Evolutionary conservation across 2,329 filamentous ascomycete genomes (phyloP).

Genomic region (Penicillium aurantiogriseum): DNA sequence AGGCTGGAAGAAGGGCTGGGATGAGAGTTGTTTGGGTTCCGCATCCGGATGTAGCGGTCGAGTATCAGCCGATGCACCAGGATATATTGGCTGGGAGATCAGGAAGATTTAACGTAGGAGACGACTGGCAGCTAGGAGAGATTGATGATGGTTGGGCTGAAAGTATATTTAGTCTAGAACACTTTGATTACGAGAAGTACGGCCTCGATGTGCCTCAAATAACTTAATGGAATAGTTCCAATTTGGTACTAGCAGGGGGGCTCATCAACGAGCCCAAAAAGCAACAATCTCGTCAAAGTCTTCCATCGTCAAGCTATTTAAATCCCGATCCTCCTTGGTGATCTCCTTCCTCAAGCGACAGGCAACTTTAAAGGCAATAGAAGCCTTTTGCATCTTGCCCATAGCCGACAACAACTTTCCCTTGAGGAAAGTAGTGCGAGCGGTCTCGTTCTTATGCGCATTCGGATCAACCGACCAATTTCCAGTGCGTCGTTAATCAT

Average conservation of each 20-base stretch:
- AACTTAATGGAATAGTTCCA: too few species aligned
- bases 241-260: not conserved
- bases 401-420: slow-evolving; percentile 15
- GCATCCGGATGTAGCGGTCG: slow-evolving; percentile 31
- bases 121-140: slow-evolving; percentile 36
- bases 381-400: slow-evolving; percentile 19
- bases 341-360: slow-evolving; percentile 24
- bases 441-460: slow-evolving; percentile 22
- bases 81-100: slow-evolving; percentile 25
- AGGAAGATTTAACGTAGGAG: slow-evolving; percentile 26
- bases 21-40: slow-evolving; percentile 40
- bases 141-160: slow-evolving; percentile 43
- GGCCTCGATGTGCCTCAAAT: slow-evolving; percentile 24
- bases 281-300: slow-evolving; percentile 25
- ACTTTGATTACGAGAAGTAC: slow-evolving; percentile 42
- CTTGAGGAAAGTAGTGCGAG: slow-evolving; percentile 25
- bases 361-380: slow-evolving; percentile 16
- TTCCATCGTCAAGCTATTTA: slow-evolving; percentile 14
- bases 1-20: slow-evolving; percentile 33
- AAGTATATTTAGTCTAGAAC: slow-evolving; percentile 35
- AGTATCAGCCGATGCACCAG: slow-evolving; percentile 34
- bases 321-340: slow-evolving; percentile 18
- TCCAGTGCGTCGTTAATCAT: slow-evolving; percentile 19
- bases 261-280: slow-evolving; percentile 10
- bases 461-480: slow-evolving; percentile 11